Base-by-base conservation (phyloP, 164 flowering plant genomes). In the Platanus orientalis region DNA sequence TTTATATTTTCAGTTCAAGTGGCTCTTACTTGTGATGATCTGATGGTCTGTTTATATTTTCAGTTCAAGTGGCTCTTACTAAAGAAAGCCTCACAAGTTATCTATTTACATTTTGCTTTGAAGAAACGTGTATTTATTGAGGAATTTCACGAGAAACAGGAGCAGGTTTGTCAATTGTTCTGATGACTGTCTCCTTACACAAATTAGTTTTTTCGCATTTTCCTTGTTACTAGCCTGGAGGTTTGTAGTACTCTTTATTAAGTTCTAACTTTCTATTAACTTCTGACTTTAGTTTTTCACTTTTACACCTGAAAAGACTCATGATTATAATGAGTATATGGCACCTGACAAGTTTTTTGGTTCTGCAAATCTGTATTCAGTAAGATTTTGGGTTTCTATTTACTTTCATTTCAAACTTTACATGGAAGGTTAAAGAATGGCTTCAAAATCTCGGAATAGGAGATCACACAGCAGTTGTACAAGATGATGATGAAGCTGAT, bases 381-480 rank as follows among this genome's bases (percentile, higher is more conserved):
- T 17, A 45, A 45, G 20, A 45, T 45, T 45, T 36, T 10, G 10
- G 5, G 16, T 45, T 45, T 45, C 16, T 1, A 45, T 45, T 14
- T 45, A 45, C 6, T 16, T 45, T 17, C 19, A 7, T 16, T 45
- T 17, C 49, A 45, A 45, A 16, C n/a, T 69, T 71, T 56, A 29
- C 61, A 69, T 79, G 65, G 68, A 83, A 95, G 99, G 96, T 90
- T 69, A 92, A 77, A 87, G 99, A 95, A 77, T 95, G 97, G 97
- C 99, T 95, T 76, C 97, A 88, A 84, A 92, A 83, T 73, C 77
- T 92, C 61, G 99, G 99, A 67, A 83, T 95, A 58, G 99, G 92
- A 71, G 99, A 92, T 62, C 88, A 88, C 32, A 63, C 85, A 53
- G 62, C 88, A 27, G 84, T 82, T 50, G 76, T 78, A 24, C 97